These are phyloP conservation scores for Magnolia changhungtana DNA, from an alignment of 164 flowering plant species.

Conservation along the genomic window DNA sequence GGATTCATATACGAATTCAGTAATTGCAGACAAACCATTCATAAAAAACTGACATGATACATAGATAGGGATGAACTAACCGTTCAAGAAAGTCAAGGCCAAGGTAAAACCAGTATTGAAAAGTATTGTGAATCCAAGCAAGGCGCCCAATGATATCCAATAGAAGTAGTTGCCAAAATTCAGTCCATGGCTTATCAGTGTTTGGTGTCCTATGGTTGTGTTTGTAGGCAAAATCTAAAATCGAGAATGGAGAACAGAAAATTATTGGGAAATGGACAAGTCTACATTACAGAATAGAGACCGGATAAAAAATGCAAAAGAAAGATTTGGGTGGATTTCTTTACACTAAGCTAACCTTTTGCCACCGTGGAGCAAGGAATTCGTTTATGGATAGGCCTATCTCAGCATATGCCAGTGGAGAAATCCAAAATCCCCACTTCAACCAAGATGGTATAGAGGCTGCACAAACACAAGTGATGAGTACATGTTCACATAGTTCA, in stretches of 20 bases:
- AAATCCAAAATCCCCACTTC: constrained; percentile 64
- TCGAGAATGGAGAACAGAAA: constrained; percentile 4
- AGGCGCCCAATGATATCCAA: constrained; percentile 57
- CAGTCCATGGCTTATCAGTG: constrained; percentile 47
- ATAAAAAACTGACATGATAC: neutral
- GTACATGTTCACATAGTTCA: neutral
- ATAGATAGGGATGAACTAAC: constrained; percentile 30
- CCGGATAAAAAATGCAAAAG: neutral
- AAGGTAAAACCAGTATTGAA: constrained; percentile 47
- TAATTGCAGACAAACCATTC: neutral
- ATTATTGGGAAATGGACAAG: neutral
- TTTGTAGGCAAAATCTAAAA: constrained; percentile 34
- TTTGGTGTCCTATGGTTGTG: constrained; percentile 42
- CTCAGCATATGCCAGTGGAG: constrained; percentile 57
- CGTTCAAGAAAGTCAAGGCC: constrained; percentile 45
- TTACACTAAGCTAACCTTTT: constrained; percentile 33
- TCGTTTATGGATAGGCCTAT: constrained; percentile 56
- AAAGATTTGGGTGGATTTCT: neutral
- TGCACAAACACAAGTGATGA: constrained; percentile 23
- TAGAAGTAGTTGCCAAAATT: constrained; percentile 36
- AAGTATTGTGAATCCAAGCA: constrained; percentile 45
- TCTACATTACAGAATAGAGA: neutral
- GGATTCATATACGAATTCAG: constrained; percentile 4
- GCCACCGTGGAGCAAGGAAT: constrained; percentile 65
- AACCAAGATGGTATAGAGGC: constrained; percentile 65